These are phyloP conservation scores for Lepiota venenata DNA, from an alignment of 768 basidiomycete species.

Conservation along the genomic window DNA sequence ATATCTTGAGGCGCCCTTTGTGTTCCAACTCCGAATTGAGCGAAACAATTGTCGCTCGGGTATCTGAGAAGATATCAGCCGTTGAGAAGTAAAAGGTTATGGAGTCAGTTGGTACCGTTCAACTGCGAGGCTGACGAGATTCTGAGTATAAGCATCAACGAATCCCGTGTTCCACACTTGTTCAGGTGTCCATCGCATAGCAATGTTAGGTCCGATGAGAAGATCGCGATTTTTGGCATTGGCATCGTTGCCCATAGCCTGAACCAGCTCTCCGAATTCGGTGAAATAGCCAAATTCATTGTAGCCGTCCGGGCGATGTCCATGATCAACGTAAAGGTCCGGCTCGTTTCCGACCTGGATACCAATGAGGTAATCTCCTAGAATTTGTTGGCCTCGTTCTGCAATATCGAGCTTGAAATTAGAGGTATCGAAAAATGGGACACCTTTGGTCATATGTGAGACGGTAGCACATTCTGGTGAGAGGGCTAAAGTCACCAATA, in stretches of 20 bases:
- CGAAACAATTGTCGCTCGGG: conserved; percentile 59
- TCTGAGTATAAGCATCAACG: conserved; percentile 33
- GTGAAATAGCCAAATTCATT: conserved; percentile 41
- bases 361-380: conserved; percentile 66
- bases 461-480: background rate
- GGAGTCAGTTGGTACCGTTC: conserved; percentile 43
- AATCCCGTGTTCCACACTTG: conserved; percentile 55
- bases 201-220: conserved; percentile 57
- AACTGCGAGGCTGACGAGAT: conserved; percentile 46
- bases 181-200: conserved; percentile 53
- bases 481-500: background rate
- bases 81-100: conserved; percentile 22
- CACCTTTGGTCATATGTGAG: conserved; percentile 32
- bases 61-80: conserved; percentile 41
- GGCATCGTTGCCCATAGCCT: conserved; percentile 38
- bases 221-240: conserved; percentile 34
- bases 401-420: conserved; percentile 55
- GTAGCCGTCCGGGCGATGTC: conserved; percentile 37
- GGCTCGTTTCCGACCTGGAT: conserved; percentile 74
- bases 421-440: conserved; percentile 67
- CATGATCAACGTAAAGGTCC: conserved; percentile 44
- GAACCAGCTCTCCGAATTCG: conserved; percentile 50
- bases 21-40: conserved; percentile 41
- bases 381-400: conserved; percentile 57
- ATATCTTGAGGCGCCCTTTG: conserved; percentile 39